phyloP scores from a whole-genome alignment of 495 filamentous ascomycete genomes.

The Letharia lupina region DNA sequence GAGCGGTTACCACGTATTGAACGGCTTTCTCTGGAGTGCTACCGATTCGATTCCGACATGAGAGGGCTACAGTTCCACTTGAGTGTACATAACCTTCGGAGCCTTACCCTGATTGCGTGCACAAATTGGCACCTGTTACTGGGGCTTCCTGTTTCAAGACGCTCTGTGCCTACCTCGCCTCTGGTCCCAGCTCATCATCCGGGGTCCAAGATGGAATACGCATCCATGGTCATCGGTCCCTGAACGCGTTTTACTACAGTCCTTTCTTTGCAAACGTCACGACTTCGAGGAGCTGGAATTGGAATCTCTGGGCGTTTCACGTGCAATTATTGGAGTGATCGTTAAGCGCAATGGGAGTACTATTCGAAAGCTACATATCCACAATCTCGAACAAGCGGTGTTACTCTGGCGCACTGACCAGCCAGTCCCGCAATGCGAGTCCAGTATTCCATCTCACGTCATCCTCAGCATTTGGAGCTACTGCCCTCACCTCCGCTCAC shows the following conservation, averaged over 20 bases:
- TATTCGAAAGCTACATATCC: background rate
- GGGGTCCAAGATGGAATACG: background rate
- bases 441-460: background rate
- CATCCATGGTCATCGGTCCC: background rate
- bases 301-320: background rate
- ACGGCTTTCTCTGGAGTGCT: background rate
- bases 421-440: background rate
- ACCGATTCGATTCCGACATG: background rate
- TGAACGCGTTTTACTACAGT: background rate
- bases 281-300: constrained; percentile 1
- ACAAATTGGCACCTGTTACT: background rate
- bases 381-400: background rate
- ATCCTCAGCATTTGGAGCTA: background rate
- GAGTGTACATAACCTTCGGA: background rate
- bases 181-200: background rate
- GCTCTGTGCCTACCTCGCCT: too few species aligned
- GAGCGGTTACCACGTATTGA: background rate
- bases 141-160: too few species aligned
- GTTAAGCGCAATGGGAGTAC: background rate
- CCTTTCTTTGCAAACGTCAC: background rate
- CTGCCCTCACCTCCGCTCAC: background rate
- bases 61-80: constrained; percentile 3
- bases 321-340: background rate
- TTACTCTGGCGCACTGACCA: background rate
- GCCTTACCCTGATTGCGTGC: background rate